Percentiles rank a stretch among this genome's conserved stretches.
Evolutionary conservation across 305 asterid genomes (phyloP).

Genomic region (Fraxinus dipetala): DNA sequence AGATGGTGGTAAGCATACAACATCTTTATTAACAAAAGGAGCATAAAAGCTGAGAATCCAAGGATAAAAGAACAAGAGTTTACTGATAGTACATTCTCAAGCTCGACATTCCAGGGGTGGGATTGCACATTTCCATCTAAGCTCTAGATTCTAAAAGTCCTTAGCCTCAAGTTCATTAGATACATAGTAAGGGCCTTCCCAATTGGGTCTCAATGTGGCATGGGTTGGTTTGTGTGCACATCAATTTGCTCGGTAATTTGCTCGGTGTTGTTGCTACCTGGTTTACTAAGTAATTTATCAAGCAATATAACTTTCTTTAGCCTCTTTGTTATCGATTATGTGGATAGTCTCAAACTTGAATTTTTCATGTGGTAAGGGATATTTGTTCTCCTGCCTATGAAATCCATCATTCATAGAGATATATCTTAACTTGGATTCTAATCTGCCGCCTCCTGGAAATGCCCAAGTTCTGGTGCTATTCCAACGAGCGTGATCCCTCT

Average conservation of each 20-base stretch:
- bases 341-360: background rate
- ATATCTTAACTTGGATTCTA: slow-evolving; percentile 39
- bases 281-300: background rate
- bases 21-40: too few relatives aligned
- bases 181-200: too few relatives aligned
- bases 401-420: slow-evolving; percentile 14
- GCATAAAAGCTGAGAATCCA: too few relatives aligned
- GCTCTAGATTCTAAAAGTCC: too few relatives aligned
- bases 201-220: too few relatives aligned
- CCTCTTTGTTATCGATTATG: background rate
- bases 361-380: background rate
- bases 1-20: too few relatives aligned
- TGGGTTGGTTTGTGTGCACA: background rate
- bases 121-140: too few relatives aligned
- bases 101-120: too few relatives aligned
- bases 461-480: slow-evolving; percentile 44
- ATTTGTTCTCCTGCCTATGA: background rate
- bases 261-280: background rate
- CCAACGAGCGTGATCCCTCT: slow-evolving; percentile 49
- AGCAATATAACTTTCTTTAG: background rate
- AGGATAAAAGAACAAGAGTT: too few relatives aligned
- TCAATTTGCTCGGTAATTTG: background rate
- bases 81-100: too few relatives aligned
- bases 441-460: slow-evolving; percentile 33
- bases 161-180: too few relatives aligned